Evolutionary conservation across 2,329 filamentous ascomycete genomes (phyloP), one percentile per base, ranked within the genome.

Genomic region (Sporothrix pseudoabietina): DNA sequence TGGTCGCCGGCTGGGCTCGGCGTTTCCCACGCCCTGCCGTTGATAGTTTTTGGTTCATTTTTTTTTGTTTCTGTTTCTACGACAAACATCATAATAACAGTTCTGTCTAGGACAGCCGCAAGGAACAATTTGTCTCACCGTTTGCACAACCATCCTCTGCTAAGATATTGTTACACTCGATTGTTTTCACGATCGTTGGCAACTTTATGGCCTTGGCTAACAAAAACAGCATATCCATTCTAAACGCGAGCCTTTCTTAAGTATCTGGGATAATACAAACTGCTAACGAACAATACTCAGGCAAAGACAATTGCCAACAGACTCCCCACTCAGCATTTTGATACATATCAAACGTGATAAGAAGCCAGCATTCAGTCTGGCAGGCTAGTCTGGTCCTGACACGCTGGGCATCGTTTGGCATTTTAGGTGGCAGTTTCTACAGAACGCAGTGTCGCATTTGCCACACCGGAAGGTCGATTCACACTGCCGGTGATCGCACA

Each of bases 381-480:
- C 32, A 14, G 35, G 14, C n/a, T 19, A 7, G 7, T 10, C 19
- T 16, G 6, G 57, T 14, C 35, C 30, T 47, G 35, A 39, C 39
- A 19, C 8, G n/a, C 39, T 10, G n/a, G 10, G 41, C 63, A 47
- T 30, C 3, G 22, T 16, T 32, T 12, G n/a, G 8, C 8, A 10
- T 26, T 32, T 19, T 12, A 59, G 0, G 16, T 26, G 61, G 22
- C 69, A 73, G 19, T 10, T 5, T 14, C 26, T 52, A 61, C 72
- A 74, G 30, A 74, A 49, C 4, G 63, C 14, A 8, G 44, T 30
- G 9, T 69, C 14, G 19, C 72, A 74, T 35, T 16, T 54, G 8
- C 52, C 22, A 10, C 72, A 73, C 14, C 52, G 69, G 19, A 66
- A 68, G 2, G 47, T 30, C 14, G 41, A 35, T n/a, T 26, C n/a